Evolutionary conservation across 495 filamentous ascomycete species (phyloP).

Genomic region (Penicillium antarcticum): DNA sequence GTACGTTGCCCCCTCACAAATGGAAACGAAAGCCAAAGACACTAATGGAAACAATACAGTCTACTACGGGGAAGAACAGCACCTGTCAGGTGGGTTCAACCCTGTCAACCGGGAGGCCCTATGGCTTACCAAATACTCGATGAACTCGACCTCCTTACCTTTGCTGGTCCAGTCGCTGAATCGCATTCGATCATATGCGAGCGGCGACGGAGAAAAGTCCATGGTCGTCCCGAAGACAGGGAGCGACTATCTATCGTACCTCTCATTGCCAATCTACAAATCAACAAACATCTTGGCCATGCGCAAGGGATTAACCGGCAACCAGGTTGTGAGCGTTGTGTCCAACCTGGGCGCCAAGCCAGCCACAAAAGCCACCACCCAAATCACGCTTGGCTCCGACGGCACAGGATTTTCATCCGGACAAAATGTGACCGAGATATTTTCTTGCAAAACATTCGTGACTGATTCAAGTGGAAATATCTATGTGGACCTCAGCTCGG

Average conservation of each 20-base stretch:
- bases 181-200: constrained; percentile 13
- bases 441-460: constrained; percentile 11
- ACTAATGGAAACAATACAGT: constrained; percentile 12
- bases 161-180: constrained; percentile 13
- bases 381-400: constrained; percentile 10
- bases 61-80: constrained; percentile 66
- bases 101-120: constrained; percentile 67
- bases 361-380: constrained; percentile 5
- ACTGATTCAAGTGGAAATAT: constrained; percentile 14
- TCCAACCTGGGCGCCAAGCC: constrained; percentile 16
- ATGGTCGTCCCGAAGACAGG: constrained; percentile 7
- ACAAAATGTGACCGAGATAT: constrained; percentile 15
- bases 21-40: not conserved
- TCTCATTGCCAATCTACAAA: constrained; percentile 15
- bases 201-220: constrained; percentile 10
- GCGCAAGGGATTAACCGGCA: constrained; percentile 18
- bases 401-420: constrained; percentile 12
- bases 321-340: constrained; percentile 19
- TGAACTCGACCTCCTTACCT: constrained; percentile 39
- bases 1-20: constrained; percentile 5
- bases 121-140: constrained; percentile 63
- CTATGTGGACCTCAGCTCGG: constrained; percentile 13
- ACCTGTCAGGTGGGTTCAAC: constrained; percentile 52
- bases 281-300: constrained; percentile 13
- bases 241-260: constrained; percentile 13